Evolutionary conservation across 2,329 filamentous ascomycete genomes (phyloP), one percentile per base, ranked within the genome.

Genomic region (Lasiodiplodia gonubiensis): DNA sequence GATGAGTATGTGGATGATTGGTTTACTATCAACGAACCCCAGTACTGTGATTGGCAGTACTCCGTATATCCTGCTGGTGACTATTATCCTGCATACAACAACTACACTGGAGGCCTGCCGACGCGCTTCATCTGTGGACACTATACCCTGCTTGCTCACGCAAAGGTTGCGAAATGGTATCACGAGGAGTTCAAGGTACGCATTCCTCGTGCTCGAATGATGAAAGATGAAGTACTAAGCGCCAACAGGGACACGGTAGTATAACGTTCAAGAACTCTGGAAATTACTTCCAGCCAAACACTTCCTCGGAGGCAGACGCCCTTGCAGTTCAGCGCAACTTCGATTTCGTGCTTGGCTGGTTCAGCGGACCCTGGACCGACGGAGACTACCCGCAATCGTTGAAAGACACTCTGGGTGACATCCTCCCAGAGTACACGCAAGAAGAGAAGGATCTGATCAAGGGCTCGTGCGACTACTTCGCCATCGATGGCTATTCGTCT

Each of bases 21-120:
- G 78, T 80, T 78, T 68, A 79, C 79, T 0, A 77, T 81, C 70
- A 80, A 80, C 67, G 77, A 79, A 71, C 78, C 80, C 2, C 80
- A 82, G 70, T 81, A 83, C 73, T 83, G 82, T 68, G 81, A 83
- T 67, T 83, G 81, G 81, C 82, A 84, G 71, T 84, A 82, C 70
- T 73, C 76, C 1, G 71, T 70, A 65, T 84, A 83, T 51, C 81
- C 80, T 2, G 78, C 79, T 16, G 81, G 83, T 6, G 71, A 78
- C 16, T 80, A 81, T 68, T 83, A 83, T 48, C 82, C 82, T 18
- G 79, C 80, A 1, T 84, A 83, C 37, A 78, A 81, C 61, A 74
- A 76, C 53, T 72, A 81, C 18, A 80, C 78, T 0, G 77, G 76
- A 16, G 82, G 82, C 4, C 66, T 78, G 1, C 68, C 75, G 48